Evolutionary conservation across 331 rosid genomes (phyloP), one percentile per base, ranked within the genome.

Genomic region (Acacia concinna): DNA sequence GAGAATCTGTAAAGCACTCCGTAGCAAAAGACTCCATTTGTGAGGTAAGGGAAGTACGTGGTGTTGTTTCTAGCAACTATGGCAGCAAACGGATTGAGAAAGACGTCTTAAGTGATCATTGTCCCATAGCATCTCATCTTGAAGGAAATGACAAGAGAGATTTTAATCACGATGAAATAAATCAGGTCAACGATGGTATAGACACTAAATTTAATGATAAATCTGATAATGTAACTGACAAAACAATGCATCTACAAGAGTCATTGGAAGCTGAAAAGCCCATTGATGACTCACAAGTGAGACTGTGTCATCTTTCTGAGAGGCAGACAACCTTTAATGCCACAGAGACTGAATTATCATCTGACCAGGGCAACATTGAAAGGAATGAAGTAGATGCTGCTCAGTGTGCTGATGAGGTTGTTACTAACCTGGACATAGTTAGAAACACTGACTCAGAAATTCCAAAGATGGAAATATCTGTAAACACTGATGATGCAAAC

Each of bases 21-120:
- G 74, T 80, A 51, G 87, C 57, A n/a, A 89, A 84, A 35, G 89
- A 81, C 62, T 31, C 74, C n/a, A 68, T 81, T 69, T 77, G 87
- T 74, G 93, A 81, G 86, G 87, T 84, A 86, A 85, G 86, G 79
- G 88, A 85, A 81, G 84, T 83, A 52, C 87, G 90, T 31, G 73
- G 6, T 41, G 76, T 44, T 47, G 81, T 81, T 71, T 62, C 20
- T 32, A 69, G 63, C 84, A 82, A 70, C 67, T 71, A 54, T 77
- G 85, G 74, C 38, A 82, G 78, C 63, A 77, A 81, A 79, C 84
- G 43, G 71, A 46, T 57, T 54, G 86, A 81, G 74, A 80, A 79
- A 72, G 97, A 67, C 37, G 75, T 65, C 34, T 52, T 72, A 56
- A 70, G 73, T 32, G 79, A 77, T 67, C 83, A 78, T 51, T 78